A percentile compares a stretch with the other conserved stretches of the same genome.
Evolutionary conservation across 768 basidiomycete species (phyloP).

Genomic region (Neoboletus brunneissimus): DNA sequence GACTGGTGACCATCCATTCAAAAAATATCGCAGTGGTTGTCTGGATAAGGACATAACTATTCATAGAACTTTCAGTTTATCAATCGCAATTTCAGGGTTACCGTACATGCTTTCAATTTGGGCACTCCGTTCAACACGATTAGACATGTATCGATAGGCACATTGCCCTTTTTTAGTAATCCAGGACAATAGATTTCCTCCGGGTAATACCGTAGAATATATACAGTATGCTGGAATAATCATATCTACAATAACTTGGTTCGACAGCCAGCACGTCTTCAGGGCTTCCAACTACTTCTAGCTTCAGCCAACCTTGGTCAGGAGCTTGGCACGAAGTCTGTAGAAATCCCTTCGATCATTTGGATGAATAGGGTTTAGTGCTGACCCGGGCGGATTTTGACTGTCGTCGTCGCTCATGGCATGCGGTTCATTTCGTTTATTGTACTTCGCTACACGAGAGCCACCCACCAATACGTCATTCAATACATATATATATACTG

Average conservation of each 20-base stretch:
- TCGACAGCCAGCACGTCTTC: neutral
- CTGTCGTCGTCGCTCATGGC: neutral
- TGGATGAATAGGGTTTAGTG: neutral
- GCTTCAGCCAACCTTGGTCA: neutral
- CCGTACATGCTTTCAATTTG: neutral
- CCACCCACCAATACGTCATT: neutral
- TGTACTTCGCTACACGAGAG: neutral
- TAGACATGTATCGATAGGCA: conserved; percentile 8
- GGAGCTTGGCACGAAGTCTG: neutral
- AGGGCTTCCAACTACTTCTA: neutral
- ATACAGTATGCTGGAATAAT: neutral
- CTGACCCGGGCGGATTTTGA: neutral
- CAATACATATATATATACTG: neutral
- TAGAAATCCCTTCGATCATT: neutral
- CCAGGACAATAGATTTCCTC: neutral
- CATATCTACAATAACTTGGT: neutral
- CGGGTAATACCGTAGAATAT: neutral
- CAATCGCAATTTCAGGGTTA: neutral
- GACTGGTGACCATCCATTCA: neutral
- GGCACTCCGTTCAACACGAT: neutral
- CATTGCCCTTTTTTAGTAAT: neutral
- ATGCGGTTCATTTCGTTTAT: neutral
- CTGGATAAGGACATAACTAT: too few species aligned
- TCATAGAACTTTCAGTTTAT: neutral
- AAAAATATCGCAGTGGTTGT: too few species aligned